These are phyloP conservation scores for Aspergillus uvarum DNA, from an alignment of 2,329 filamentous ascomycete species.

Conservation along the genomic window DNA sequence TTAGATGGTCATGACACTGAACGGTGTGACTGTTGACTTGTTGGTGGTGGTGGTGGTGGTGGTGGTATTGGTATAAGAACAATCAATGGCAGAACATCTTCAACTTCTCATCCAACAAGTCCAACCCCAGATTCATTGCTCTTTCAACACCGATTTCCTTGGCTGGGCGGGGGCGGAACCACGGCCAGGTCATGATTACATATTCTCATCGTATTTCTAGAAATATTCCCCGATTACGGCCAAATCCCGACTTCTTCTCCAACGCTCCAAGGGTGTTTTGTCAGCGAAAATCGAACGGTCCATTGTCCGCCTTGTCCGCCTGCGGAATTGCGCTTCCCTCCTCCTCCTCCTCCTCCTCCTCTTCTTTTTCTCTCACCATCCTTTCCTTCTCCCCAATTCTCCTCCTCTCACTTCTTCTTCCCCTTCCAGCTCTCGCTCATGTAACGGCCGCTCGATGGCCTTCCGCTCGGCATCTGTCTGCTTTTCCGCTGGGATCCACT, in stretches of 20 bases:
- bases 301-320: conserved; percentile 17
- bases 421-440: conserved; percentile 3
- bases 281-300: conserved; percentile 26
- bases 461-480: conserved; percentile 12
- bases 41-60: too few relatives aligned
- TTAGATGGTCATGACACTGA: too few relatives aligned
- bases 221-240: too few relatives aligned
- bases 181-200: conserved; percentile 2
- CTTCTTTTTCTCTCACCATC: too few relatives aligned
- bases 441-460: conserved; percentile 25
- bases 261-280: conserved; percentile 21
- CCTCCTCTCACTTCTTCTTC: conserved; percentile 7
- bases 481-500: conserved; percentile 7
- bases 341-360: conserved; percentile 3
- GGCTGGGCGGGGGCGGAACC: background rate
- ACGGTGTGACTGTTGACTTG: too few relatives aligned
- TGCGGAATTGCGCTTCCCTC: conserved; percentile 15
- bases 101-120: too few relatives aligned
- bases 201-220: background rate
- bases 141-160: background rate
- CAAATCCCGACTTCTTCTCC: background rate
- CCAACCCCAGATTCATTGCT: background rate
- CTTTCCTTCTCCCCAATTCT: background rate
- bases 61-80: too few relatives aligned
- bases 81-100: too few relatives aligned